Evolutionary conservation across 2,329 filamentous ascomycete species (phyloP).

Genomic region (Hypoxylon sp.): DNA sequence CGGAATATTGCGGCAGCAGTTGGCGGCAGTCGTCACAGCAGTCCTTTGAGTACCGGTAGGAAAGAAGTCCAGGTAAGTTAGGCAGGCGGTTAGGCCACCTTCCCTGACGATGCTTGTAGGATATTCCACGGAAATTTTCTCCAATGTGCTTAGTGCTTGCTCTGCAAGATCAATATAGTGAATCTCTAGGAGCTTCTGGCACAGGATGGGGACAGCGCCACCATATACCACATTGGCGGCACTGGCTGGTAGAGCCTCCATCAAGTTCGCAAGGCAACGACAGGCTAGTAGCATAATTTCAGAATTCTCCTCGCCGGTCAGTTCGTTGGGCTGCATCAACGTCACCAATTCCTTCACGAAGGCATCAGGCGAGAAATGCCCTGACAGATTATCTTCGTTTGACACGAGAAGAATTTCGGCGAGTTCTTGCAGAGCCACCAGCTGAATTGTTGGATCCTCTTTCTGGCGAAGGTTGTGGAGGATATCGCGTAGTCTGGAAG

Average conservation of each 20-base stretch:
- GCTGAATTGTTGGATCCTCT: slow-evolving; percentile 87
- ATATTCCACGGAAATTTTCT: slow-evolving; percentile 98
- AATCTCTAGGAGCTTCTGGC: slow-evolving; percentile 95
- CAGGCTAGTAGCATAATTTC: slow-evolving; percentile 98
- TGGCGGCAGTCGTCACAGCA: slow-evolving; percentile 96
- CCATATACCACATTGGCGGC: slow-evolving; percentile 97
- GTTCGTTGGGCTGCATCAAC: slow-evolving; percentile 92
- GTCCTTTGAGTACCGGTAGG: slow-evolving; percentile 96
- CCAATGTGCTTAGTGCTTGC: slow-evolving; percentile 94
- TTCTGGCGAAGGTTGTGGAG: slow-evolving; percentile 83
- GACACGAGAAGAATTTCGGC: slow-evolving; percentile 94
- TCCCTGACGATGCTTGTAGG: slow-evolving; percentile 95
- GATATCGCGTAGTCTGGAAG: slow-evolving; percentile 83
- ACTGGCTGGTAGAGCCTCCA: slow-evolving; percentile 94
- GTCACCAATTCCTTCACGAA: slow-evolving; percentile 95
- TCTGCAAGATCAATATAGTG: slow-evolving; percentile 98
- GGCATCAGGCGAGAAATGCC: slow-evolving; percentile 93
- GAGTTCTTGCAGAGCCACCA: slow-evolving; percentile 92
- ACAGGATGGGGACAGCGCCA: slow-evolving; percentile 94
- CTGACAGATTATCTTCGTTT: slow-evolving; percentile 95
- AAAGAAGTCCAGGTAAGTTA: slow-evolving; percentile 97
- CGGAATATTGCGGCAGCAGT: slow-evolving; percentile 97
- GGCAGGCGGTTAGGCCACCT: slow-evolving; percentile 93
- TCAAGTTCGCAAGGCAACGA: slow-evolving; percentile 94
- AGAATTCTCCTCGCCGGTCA: slow-evolving; percentile 86